Evolutionary conservation across 371 early-diverging fungal species (phyloP), one percentile per base, ranked within the genome.

Genomic region (Coemansia sp.): DNA sequence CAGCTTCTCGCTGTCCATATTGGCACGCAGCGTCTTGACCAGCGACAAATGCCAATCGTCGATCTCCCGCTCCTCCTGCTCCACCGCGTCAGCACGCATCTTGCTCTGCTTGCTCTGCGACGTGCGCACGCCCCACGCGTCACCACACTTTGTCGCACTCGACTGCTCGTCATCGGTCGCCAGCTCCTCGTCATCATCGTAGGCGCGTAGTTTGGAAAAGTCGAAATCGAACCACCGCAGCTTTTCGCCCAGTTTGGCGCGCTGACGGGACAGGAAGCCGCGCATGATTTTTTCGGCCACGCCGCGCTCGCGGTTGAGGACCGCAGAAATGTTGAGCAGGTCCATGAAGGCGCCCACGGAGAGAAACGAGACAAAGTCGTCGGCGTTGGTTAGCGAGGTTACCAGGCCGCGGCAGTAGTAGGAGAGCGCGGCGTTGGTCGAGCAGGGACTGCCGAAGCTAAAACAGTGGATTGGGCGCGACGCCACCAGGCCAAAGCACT

Each of bases 21-120:
- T 88, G 0, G 92, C 91, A 2, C 91, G 82, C 82, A 91, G 80
- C 0, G 90, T 90, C 71, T 90, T 88, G 66, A 90, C 86, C 54
- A 90, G 63, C 26, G 90, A 85, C 88, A 88, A 89, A 61, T 88
- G 86, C 92, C 92, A 93, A 60, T 91, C 85, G 45, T 85, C 77
- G 38, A 76, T 52, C 20, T 55, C 62, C 26, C 51, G 43, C 50
- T 66, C 20, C 42, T 61, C 51, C 9, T 35, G 36, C 49, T 30
- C 35, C 39, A 9, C 55, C 14, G 20, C 35, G 26, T 10, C 57
- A 14, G 9, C 45, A 5, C 2, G 26, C 20, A n/a, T n/a, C 30
- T 33, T 11, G 35, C 11, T 34, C 55, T 16, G n/a, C 10, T 66
- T 45, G 53, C 54, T 48, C 33, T 61, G 43, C 38, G 43, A 38